A percentile compares a stretch with the other conserved stretches of the same genome.
phyloP scores from a whole-genome alignment of 257 asterid genomes.

The Nicotiana tomentosiformis region DNA sequence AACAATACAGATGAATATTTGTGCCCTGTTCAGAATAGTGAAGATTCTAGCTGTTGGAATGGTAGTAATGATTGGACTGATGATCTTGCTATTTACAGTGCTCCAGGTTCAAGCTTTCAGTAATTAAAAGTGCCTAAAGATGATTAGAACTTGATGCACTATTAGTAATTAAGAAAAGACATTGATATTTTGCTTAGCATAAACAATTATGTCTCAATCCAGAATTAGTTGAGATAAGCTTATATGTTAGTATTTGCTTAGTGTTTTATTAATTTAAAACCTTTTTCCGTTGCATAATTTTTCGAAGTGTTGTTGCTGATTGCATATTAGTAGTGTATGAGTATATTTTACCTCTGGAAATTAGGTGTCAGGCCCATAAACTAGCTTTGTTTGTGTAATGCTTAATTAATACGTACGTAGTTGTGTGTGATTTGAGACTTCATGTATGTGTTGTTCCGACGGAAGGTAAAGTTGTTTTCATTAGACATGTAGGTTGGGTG shows the following conservation, averaged over 20 bases:
- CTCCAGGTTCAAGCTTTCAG: slow-evolving; percentile 47
- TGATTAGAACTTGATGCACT: background rate
- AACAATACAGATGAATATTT: slow-evolving; percentile 21
- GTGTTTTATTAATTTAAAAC: background rate
- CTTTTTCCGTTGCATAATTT: background rate
- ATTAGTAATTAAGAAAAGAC: background rate
- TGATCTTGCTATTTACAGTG: slow-evolving; percentile 56
- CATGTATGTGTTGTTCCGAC: background rate
- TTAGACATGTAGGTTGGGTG: no score
- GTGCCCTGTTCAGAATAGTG: slow-evolving; percentile 22
- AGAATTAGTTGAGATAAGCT: background rate
- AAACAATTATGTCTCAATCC: background rate
- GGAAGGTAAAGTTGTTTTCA: background rate
- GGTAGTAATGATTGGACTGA: slow-evolving; percentile 58
- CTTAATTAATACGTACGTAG: background rate
- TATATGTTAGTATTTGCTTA: background rate
- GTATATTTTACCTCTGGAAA: background rate
- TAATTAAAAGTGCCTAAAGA: background rate
- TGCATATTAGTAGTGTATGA: background rate
- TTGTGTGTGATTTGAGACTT: background rate
- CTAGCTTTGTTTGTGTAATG: background rate
- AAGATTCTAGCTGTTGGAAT: slow-evolving; percentile 32
- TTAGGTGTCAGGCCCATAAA: background rate
- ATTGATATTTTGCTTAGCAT: background rate
- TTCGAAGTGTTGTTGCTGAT: background rate